A percentile compares a stretch with the other conserved stretches of the same genome.
These are phyloP conservation scores for Uncinocarpus reesii DNA, from an alignment of 2,329 filamentous ascomycete genomes.

Conservation along the genomic window DNA sequence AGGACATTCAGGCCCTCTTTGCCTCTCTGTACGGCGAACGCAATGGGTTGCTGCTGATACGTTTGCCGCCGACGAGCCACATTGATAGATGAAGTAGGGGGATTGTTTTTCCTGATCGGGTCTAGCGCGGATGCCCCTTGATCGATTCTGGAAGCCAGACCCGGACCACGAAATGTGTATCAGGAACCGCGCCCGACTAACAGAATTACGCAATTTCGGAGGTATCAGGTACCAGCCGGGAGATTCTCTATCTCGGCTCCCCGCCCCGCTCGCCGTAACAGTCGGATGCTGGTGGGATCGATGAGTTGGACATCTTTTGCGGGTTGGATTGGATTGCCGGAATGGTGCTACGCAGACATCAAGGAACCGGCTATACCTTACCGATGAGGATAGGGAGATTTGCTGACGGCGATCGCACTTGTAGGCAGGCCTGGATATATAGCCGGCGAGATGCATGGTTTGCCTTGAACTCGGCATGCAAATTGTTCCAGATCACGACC, in stretches of 20 bases:
- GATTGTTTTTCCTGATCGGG: constrained; percentile 49
- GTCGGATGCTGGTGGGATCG: not conserved
- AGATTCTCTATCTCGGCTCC: not conserved
- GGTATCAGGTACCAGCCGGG: constrained; percentile 2
- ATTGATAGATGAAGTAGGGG: constrained; percentile 30
- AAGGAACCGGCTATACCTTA: not conserved
- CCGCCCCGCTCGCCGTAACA: not conserved
- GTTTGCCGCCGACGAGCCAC: not conserved
- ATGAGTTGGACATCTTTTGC: not conserved
- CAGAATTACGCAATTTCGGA: not conserved
- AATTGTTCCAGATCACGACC: too few species aligned
- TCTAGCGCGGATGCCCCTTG: constrained; percentile 27
- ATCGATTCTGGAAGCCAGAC: not conserved
- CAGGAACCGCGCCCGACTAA: not conserved
- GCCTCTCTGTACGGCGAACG: not conserved
- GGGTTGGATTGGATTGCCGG: not conserved
- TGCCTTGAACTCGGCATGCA: too few species aligned
- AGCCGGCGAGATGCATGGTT: too few species aligned
- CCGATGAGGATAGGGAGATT: not conserved
- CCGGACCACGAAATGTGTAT: not conserved
- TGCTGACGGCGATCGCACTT: too few species aligned
- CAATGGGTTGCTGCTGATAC: constrained; percentile 1
- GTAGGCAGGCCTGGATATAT: too few species aligned
- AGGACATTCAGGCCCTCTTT: not conserved
- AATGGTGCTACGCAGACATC: not conserved